These are phyloP conservation scores for Lathyrus aphaca DNA, from an alignment of 306 rosid genomes.

Conservation along the genomic window DNA sequence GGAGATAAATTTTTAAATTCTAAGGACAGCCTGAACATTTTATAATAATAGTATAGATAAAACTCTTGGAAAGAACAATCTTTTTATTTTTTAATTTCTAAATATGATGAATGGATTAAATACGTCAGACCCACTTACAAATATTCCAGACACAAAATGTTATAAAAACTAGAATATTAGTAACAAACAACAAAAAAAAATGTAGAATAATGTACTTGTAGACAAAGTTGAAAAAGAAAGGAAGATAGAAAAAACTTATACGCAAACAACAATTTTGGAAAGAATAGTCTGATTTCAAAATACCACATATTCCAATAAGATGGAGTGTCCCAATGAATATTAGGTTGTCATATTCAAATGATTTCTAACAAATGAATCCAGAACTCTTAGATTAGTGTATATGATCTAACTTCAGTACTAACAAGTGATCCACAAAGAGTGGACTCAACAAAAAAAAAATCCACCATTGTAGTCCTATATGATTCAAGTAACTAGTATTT, in stretches of 20 bases:
- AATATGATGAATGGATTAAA: not conserved
- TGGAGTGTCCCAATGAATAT: constrained; percentile 15
- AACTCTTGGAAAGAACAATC: too few relatives aligned
- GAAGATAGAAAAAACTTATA: constrained; percentile 12
- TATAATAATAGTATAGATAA: too few relatives aligned
- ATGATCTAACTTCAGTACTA: constrained; percentile 18
- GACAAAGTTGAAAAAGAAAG: constrained; percentile 14
- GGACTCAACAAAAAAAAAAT: constrained; percentile 13
- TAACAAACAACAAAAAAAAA: too few relatives aligned
- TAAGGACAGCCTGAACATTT: too few relatives aligned
- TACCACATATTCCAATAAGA: constrained; percentile 7
- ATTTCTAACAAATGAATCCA: constrained; percentile 10
- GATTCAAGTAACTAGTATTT: too few relatives aligned
- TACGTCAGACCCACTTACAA: not conserved
- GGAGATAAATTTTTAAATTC: too few relatives aligned
- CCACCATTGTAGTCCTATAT: too few relatives aligned
- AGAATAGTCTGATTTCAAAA: constrained; percentile 11
- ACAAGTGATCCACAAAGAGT: constrained; percentile 17
- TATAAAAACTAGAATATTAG: not conserved
- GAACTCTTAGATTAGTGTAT: not conserved
- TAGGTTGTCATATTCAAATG: constrained; percentile 30
- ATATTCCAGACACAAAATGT: not conserved
- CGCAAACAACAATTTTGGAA: not conserved
- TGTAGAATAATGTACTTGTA: not conserved
- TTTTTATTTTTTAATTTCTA: not conserved